Conservation (phyloP, 2,329 filamentous ascomycete genomes). For the Cytospora leucostoma region DNA sequence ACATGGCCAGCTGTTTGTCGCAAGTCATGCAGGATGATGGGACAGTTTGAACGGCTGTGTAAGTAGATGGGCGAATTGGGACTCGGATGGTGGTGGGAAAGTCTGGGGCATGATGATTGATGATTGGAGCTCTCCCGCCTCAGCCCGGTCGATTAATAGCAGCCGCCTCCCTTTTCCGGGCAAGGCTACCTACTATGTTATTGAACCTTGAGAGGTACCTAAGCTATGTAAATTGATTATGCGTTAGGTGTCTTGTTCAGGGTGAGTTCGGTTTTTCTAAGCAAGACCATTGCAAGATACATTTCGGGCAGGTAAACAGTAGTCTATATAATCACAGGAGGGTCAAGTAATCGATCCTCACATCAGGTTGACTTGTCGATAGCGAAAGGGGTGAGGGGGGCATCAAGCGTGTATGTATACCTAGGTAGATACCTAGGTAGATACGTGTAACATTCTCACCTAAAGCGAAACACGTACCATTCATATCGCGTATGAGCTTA, state of each 20-base stretch:
- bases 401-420: no score
- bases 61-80: slow-evolving; percentile 20
- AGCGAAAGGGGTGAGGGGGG: no score
- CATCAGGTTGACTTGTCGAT: no score
- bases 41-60: slow-evolving; percentile 12
- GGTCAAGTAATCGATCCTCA: no score
- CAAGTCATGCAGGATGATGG: slow-evolving; percentile 17
- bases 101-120: slow-evolving; percentile 13
- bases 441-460: not conserved
- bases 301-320: no score
- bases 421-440: not conserved
- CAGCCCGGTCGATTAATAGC: slow-evolving; percentile 6
- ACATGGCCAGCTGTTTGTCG: slow-evolving; percentile 26
- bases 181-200: slow-evolving; percentile 4
- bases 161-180: slow-evolving; percentile 12
- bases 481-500: not conserved
- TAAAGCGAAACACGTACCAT: not conserved
- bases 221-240: not conserved
- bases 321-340: no score
- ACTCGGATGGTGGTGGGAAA: slow-evolving; percentile 22
- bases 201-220: no score
- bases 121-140: slow-evolving; percentile 24
- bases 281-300: no score
- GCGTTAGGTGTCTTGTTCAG: not conserved
- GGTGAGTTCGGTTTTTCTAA: not conserved